Evolutionary conservation across 345 rosid species (phyloP).

Genomic region (Aquilaria malaccensis): DNA sequence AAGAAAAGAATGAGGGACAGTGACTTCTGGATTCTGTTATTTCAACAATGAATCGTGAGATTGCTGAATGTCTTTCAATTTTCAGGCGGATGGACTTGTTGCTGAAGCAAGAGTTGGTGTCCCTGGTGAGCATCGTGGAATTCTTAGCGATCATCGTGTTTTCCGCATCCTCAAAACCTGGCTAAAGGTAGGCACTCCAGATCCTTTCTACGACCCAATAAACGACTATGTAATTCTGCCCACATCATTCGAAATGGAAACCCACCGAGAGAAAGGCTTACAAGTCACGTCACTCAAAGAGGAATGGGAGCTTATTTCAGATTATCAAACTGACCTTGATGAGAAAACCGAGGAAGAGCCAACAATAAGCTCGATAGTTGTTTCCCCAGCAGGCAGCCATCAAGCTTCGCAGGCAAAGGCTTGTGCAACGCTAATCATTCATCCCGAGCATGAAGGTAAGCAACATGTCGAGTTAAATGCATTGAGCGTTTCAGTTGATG

Average conservation of each 20-base stretch:
- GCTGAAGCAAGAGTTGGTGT: constrained; percentile 95
- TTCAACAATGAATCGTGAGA: too few species aligned
- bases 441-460: constrained; percentile 53
- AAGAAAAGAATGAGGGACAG: too few species aligned
- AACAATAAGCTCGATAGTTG: constrained; percentile 42
- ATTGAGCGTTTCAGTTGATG: constrained; percentile 66
- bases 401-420: constrained; percentile 43
- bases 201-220: constrained; percentile 84
- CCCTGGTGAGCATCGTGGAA: constrained; percentile 91
- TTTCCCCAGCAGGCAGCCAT: constrained; percentile 33
- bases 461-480: constrained; percentile 70
- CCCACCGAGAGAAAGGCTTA: constrained; percentile 54
- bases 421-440: constrained; percentile 47
- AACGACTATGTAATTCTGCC: constrained; percentile 88
- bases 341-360: constrained; percentile 18
- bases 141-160: constrained; percentile 79
- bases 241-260: constrained; percentile 54
- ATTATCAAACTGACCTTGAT: constrained; percentile 21
- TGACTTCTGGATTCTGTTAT: too few species aligned
- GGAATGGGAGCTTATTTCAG: constrained; percentile 77
- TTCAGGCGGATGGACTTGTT: constrained; percentile 85
- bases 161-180: constrained; percentile 83
- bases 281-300: constrained; percentile 74
- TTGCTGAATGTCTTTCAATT: not conserved
- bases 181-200: constrained; percentile 74